Base-by-base conservation (phyloP, 768 basidiomycete genomes). In the Melanogaster broomeanus region DNA sequence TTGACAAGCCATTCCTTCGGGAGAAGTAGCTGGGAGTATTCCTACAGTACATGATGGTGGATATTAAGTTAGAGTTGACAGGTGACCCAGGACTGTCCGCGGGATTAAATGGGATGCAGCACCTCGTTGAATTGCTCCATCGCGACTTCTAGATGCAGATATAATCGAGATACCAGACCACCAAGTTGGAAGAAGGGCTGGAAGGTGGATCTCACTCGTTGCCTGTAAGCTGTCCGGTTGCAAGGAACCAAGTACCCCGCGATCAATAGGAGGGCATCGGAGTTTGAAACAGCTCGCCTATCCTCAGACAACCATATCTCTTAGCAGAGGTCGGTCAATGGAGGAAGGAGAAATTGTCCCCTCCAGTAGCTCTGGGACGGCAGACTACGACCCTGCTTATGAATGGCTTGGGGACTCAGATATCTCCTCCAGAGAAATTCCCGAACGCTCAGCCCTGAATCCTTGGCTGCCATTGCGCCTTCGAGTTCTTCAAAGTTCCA, bases 1-100 rank as follows among this genome's bases (percentile, higher is more conserved):
- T 86, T 89, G 28, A 80, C 81, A 12, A 90, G 74, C 89, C 89
- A 91, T 66, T 90, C 87, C 64, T 83, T 87, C 49, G 71, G 71
- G 25, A 87, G 70, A 28, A 90, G 75, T 30, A 67, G 63, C 48
- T 81, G 82, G 30, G 77, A 72, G 49, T 82, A 75, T 42, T 82
- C 80, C 88, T 90, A 27, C 30, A 24, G 87, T 90, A 27, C 30
- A 24, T 30, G 31, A 13, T 24, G 25, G 35, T 41, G 21, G 44
- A 25, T 19, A 28, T 18, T 30, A 43, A n/a, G 15, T 49, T 49
- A 42, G 16, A n/a, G n/a, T n/a, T n/a, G n/a, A 40, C 39, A 38
- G 22, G 43, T 40, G 18, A 18, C 6, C 33, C 30, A 33, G 41
- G 27, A 38, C n/a, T 6, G 27, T 44, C 25, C 25, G 37, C 27